Percentiles rank a stretch among this genome's conserved stretches.
phyloP scores from a whole-genome alignment of 1,284 basidiomycete genomes.

The Porogramme epimiltina region DNA sequence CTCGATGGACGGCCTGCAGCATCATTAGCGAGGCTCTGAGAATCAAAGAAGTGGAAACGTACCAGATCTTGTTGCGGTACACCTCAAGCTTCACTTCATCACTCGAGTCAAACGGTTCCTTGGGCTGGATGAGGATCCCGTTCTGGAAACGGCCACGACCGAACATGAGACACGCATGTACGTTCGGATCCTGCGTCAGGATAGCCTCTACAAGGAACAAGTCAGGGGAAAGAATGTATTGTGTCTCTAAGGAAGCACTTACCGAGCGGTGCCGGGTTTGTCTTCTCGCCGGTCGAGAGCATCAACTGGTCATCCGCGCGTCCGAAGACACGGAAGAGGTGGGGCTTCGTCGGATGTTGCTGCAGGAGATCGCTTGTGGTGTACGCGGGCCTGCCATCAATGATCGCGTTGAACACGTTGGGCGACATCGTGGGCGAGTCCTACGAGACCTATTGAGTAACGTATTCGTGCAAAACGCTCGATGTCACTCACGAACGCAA shows the following conservation, averaged over 20 bases:
- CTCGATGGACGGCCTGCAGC: conserved; percentile 37
- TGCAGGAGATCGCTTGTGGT: conserved; percentile 46
- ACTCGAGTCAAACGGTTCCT: conserved; percentile 26
- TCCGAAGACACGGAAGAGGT: conserved; percentile 47
- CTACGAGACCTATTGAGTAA: too few relatives aligned
- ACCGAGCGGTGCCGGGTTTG: conserved; percentile 36
- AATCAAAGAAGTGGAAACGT: background rate
- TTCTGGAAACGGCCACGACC: conserved; percentile 39
- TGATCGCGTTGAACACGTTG: conserved; percentile 30
- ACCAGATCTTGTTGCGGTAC: conserved; percentile 36
- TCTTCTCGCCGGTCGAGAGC: conserved; percentile 53
- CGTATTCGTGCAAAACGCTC: too few relatives aligned
- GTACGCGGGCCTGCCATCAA: conserved; percentile 35
- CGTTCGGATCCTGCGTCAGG: conserved; percentile 29
- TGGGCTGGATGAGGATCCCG: conserved; percentile 36
- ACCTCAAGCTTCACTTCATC: conserved; percentile 23
- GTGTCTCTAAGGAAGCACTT: background rate
- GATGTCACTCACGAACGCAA: conserved; percentile 23
- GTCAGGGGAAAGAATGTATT: too few relatives aligned
- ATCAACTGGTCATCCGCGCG: conserved; percentile 56
- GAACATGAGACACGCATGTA: conserved; percentile 36
- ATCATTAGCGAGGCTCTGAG: background rate
- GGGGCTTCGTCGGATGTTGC: conserved; percentile 46
- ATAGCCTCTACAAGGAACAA: conserved; percentile 28
- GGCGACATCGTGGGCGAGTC: conserved; percentile 21